Evolutionary conservation across 2,329 filamentous ascomycete genomes (phyloP).

Genomic region (Domatiomyces globalis): DNA sequence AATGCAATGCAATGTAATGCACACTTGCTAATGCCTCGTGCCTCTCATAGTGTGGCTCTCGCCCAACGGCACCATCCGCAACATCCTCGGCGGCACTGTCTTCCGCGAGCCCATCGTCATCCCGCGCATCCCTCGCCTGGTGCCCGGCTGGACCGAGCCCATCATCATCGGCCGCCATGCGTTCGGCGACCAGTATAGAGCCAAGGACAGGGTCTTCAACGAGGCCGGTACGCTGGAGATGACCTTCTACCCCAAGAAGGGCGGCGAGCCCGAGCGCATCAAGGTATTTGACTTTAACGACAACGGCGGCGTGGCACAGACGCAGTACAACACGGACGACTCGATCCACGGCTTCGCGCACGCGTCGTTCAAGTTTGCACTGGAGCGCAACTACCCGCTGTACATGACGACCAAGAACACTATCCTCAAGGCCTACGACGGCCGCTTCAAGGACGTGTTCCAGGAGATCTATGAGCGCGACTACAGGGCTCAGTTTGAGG

Average conservation of each 20-base stretch:
- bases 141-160: slow-evolving; percentile 95
- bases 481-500: slow-evolving; percentile 81
- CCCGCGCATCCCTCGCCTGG: slow-evolving; percentile 76
- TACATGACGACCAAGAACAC: slow-evolving; percentile 99
- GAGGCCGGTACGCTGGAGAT: slow-evolving; percentile 82
- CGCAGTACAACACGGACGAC: slow-evolving; percentile 97
- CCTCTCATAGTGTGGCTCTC: slow-evolving; percentile 79
- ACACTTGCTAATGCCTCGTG: slow-evolving; percentile 8
- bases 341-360: slow-evolving; percentile 92
- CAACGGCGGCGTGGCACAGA: slow-evolving; percentile 77
- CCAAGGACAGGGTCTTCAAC: slow-evolving; percentile 75
- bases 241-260: slow-evolving; percentile 68
- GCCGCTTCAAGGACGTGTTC: slow-evolving; percentile 98
- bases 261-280: slow-evolving; percentile 66
- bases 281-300: slow-evolving; percentile 83
- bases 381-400: slow-evolving; percentile 75
- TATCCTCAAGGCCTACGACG: slow-evolving; percentile 97
- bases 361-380: slow-evolving; percentile 87
- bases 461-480: slow-evolving; percentile 82
- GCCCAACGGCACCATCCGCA: slow-evolving; percentile 76
- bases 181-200: slow-evolving; percentile 96
- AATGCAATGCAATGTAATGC: no score
- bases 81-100: slow-evolving; percentile 74
- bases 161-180: slow-evolving; percentile 98
- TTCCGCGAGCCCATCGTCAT: slow-evolving; percentile 99